Conservation (phyloP, 768 basidiomycete species). For the Cubamyces sp. region DNA sequence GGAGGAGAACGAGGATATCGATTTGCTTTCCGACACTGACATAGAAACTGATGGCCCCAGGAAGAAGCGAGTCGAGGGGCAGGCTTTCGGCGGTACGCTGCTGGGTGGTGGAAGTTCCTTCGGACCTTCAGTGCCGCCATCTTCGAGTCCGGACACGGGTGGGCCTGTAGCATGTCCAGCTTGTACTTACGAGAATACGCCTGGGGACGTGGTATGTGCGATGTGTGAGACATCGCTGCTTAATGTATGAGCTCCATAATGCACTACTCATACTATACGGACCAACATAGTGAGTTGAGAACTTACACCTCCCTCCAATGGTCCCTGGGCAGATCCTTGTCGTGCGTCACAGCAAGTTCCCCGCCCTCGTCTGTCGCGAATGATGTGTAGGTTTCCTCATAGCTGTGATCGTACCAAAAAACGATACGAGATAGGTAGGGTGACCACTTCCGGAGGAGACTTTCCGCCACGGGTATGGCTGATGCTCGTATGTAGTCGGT, state of each 20-base stretch:
- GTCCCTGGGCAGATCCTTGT: no score
- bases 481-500: not conserved
- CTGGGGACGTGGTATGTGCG: conserved; percentile 38
- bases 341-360: no score
- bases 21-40: conserved; percentile 55
- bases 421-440: conserved; percentile 4
- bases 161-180: conserved; percentile 49
- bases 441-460: not conserved
- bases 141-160: conserved; percentile 23
- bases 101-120: conserved; percentile 48
- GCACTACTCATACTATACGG: not conserved
- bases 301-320: no score
- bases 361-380: not conserved
- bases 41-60: conserved; percentile 37
- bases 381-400: not conserved
- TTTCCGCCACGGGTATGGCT: not conserved
- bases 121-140: conserved; percentile 33
- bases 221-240: conserved; percentile 36
- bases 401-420: not conserved
- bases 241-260: conserved; percentile 3
- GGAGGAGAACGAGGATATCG: conserved; percentile 63
- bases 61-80: conserved; percentile 58
- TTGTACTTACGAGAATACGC: conserved; percentile 64
- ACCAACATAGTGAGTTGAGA: not conserved
- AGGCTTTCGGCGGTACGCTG: conserved; percentile 76